Base-by-base conservation (phyloP, 306 rosid genomes). In the Vachellia pachyceras region DNA sequence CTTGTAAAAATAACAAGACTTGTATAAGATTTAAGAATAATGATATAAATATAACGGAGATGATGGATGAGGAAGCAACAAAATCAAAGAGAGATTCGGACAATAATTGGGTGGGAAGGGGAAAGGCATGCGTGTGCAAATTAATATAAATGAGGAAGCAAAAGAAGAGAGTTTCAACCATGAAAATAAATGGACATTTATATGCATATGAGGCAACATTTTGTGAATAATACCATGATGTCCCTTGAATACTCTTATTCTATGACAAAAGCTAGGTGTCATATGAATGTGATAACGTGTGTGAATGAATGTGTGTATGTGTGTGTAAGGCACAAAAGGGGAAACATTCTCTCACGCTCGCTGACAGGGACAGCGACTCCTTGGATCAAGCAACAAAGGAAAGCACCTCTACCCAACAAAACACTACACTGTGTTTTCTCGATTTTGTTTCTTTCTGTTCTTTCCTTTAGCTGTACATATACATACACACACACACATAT, bases 331-430 rank as follows among this genome's bases (percentile, higher is more conserved):
- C 29, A 9, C 36, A 58, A 22, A 57, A 23, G 65, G 65, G 65
- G 36, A 58, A 58, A 58, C 65, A 58, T 58, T 58, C 65, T 58
- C 65, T 58, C 65, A 58, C 65, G 65, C 65, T 58, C 36, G 4
- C 65, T 58, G 65, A 58, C 65, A 58, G 36, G 7, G 65, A 58
- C 65, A 23, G 65, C 36, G 17, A 23, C 65, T 58, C 65, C 65
- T 58, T 58, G 65, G 36, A 58, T 58, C 65, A 58, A 23, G 65
- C 65, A 23, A 58, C 65, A 57, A 57, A 57, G 14, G 36, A 57
- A 57, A 57, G 35, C 64, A 3, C 5, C 33, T 22, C 5, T 2
- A 20, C 13, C 3, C 0, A 17, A 15, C 22, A 5, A 15, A 15
- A 17, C 58, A 50, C 36, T 22, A 10, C 65, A 58, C 15, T 23